Percentiles rank a stretch among this genome's conserved stretches.
Evolutionary conservation across 768 basidiomycete species (phyloP).

Genomic region (Pleurotus tuoliensis): DNA sequence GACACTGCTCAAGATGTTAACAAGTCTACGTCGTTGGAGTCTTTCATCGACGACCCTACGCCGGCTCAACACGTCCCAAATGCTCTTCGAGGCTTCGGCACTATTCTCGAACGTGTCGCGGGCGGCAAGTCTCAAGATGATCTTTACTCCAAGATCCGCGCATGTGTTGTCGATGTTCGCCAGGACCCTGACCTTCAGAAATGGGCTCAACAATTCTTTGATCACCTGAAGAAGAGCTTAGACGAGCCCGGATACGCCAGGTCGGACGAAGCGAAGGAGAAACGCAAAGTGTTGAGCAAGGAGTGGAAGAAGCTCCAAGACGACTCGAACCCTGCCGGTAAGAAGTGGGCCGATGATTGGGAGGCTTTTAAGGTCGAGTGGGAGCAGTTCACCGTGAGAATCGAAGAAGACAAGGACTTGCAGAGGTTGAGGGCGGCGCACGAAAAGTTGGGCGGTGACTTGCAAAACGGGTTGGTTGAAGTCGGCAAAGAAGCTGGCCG

Average conservation of each 20-base stretch:
- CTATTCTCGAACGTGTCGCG: slow-evolving; percentile 48
- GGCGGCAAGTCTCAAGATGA: slow-evolving; percentile 44
- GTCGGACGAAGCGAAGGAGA: slow-evolving; percentile 40
- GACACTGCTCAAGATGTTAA: slow-evolving; percentile 45
- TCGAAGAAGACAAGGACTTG: slow-evolving; percentile 49
- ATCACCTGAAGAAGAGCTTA: slow-evolving; percentile 40
- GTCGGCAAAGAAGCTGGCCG: slow-evolving; percentile 27
- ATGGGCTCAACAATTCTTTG: slow-evolving; percentile 56
- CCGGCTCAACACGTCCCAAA: slow-evolving; percentile 57
- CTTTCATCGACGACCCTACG: slow-evolving; percentile 59
- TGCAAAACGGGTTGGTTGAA: slow-evolving; percentile 39
- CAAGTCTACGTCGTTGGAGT: slow-evolving; percentile 41
- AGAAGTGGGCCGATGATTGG: slow-evolving; percentile 51
- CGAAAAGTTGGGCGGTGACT: slow-evolving; percentile 38
- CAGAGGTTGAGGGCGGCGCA: slow-evolving; percentile 44
- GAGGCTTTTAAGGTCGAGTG: slow-evolving; percentile 42
- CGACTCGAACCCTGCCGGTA: slow-evolving; percentile 33
- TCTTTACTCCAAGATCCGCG: slow-evolving; percentile 37
- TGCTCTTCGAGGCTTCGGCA: slow-evolving; percentile 47
- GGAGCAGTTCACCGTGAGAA: slow-evolving; percentile 37
- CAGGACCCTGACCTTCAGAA: slow-evolving; percentile 47
- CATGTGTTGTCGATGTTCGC: slow-evolving; percentile 44
- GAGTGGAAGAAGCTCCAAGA: slow-evolving; percentile 51
- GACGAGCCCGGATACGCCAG: slow-evolving; percentile 49
- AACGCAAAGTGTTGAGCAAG: slow-evolving; percentile 39